Evolutionary conservation across 2,329 filamentous ascomycete species (phyloP).

Genomic region (Aspergillus sp.): DNA sequence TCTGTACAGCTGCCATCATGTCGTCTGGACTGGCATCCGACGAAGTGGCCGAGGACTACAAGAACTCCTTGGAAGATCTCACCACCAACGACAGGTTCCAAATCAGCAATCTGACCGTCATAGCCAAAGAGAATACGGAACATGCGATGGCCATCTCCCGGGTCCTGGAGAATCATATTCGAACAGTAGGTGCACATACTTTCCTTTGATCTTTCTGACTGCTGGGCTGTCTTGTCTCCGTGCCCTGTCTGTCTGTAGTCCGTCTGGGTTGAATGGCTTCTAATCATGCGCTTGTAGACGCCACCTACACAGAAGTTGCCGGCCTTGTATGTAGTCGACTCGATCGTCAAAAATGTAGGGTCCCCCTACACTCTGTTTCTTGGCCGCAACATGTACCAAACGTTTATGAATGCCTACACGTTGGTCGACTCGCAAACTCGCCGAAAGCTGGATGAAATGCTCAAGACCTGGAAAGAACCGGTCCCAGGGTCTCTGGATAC

Average conservation of each 20-base stretch:
- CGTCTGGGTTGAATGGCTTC: conserved; percentile 19
- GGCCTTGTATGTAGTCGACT: conserved; percentile 95
- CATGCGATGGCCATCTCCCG: conserved; percentile 89
- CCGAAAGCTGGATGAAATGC: conserved; percentile 90
- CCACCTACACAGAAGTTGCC: conserved; percentile 83
- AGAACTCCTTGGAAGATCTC: conserved; percentile 83
- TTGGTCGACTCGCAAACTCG: conserved; percentile 75
- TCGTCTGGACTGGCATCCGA: conserved; percentile 56
- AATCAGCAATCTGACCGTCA: conserved; percentile 94
- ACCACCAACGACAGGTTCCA: conserved; percentile 86
- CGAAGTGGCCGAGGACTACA: conserved; percentile 92
- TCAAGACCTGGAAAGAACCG: conserved; percentile 96
- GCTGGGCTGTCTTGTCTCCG: conserved; percentile 5
- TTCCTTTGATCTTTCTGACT: conserved; percentile 7
- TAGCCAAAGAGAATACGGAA: conserved; percentile 94
- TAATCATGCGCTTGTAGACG: conserved; percentile 52
- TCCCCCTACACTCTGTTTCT: conserved; percentile 96
- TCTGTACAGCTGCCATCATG: conserved; percentile 43
- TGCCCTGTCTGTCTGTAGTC: conserved; percentile 12
- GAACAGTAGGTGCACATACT: conserved; percentile 62
- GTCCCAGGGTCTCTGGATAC: conserved; percentile 88
- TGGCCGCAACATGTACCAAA: conserved; percentile 80
- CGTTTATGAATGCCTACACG: conserved; percentile 94
- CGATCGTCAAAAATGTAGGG: conserved; percentile 96
- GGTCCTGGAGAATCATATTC: conserved; percentile 85